Percentiles rank a stretch among this genome's conserved stretches.
phyloP scores from a whole-genome alignment of 352 stramenopile genomes.

The Globisporangium perplexum region DNA sequence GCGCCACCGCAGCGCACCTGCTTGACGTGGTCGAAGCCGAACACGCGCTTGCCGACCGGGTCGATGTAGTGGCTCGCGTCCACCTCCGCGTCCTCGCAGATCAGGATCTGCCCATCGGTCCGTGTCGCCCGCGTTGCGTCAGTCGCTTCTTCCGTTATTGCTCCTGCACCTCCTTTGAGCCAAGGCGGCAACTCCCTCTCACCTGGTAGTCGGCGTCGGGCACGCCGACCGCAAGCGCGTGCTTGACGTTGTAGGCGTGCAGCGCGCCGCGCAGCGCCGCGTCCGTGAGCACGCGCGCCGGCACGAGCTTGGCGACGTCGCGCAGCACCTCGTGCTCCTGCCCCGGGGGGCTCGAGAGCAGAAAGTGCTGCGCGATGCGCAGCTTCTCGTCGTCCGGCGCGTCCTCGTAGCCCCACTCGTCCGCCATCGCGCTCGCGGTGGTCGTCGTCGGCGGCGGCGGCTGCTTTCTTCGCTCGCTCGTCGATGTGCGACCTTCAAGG shows the following conservation, averaged over 20 bases:
- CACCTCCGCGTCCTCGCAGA: conserved; percentile 77
- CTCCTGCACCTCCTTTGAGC: too few relatives aligned
- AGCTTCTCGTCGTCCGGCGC: conserved; percentile 88
- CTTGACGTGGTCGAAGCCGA: conserved; percentile 88
- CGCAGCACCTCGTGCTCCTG: conserved; percentile 85
- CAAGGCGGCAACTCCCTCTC: too few relatives aligned
- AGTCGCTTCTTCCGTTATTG: too few relatives aligned
- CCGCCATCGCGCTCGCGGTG: conserved; percentile 70
- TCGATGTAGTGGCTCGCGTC: conserved; percentile 84
- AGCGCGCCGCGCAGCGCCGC: conserved; percentile 59
- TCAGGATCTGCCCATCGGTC: conserved; percentile 46
- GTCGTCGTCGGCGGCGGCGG: background rate
- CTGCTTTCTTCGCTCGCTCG: background rate
- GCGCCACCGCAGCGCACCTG: conserved; percentile 26
- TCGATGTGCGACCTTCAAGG: background rate
- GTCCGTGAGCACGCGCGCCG: conserved; percentile 62
- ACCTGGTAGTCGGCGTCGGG: conserved; percentile 78
- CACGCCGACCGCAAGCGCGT: conserved; percentile 52
- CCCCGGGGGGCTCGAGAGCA: conserved; percentile 86
- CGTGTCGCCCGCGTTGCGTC: too few relatives aligned
- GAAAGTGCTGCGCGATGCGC: conserved; percentile 82
- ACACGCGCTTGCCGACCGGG: conserved; percentile 58
- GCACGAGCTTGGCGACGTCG: conserved; percentile 83
- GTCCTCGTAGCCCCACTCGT: conserved; percentile 63
- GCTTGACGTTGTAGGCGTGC: conserved; percentile 79